phyloP scores from a whole-genome alignment of 2,329 filamentous ascomycete genomes.

The Corynespora cassiicola region DNA sequence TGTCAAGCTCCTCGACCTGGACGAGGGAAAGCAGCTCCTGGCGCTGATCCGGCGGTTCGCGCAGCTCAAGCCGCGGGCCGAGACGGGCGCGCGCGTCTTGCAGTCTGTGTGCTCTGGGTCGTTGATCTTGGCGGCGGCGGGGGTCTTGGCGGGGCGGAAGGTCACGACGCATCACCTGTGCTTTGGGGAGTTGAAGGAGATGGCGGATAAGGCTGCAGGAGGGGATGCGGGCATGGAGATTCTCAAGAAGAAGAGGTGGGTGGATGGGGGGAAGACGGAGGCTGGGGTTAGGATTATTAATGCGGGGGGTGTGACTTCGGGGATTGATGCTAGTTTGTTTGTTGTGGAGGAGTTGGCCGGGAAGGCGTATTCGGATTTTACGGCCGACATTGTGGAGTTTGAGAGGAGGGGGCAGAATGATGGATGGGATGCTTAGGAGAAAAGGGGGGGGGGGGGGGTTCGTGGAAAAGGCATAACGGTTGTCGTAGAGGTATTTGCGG shows the following conservation, averaged over 20 bases:
- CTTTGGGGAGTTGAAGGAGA: conserved; percentile 29
- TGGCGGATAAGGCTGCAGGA: conserved; percentile 37
- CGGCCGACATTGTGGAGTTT: conserved; percentile 37
- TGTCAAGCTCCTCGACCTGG: conserved; percentile 24
- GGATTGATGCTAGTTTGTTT: conserved; percentile 39
- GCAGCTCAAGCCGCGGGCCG: conserved; percentile 24
- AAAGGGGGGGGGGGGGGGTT: too few relatives aligned
- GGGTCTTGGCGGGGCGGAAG: conserved; percentile 41
- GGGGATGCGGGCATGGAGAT: conserved; percentile 30
- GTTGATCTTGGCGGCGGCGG: conserved; percentile 45
- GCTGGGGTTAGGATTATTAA: conserved; percentile 40
- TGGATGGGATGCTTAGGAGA: conserved; percentile 26
- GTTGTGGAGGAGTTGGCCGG: conserved; percentile 34
- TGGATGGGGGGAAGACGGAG: conserved; percentile 37
- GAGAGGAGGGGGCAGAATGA: conserved; percentile 28
- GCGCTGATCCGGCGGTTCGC: conserved; percentile 30
- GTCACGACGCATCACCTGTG: conserved; percentile 50
- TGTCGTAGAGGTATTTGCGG: too few relatives aligned
- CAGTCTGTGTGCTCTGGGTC: conserved; percentile 51
- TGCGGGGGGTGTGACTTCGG: conserved; percentile 40
- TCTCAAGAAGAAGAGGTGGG: conserved; percentile 35
- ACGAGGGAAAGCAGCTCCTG: conserved; percentile 23
- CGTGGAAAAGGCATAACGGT: too few relatives aligned
- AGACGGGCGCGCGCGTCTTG: conserved; percentile 34
- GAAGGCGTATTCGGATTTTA: conserved; percentile 28